These are phyloP conservation scores for Mariannaea elegans DNA, from an alignment of 2,329 filamentous ascomycete species.

Conservation along the genomic window DNA sequence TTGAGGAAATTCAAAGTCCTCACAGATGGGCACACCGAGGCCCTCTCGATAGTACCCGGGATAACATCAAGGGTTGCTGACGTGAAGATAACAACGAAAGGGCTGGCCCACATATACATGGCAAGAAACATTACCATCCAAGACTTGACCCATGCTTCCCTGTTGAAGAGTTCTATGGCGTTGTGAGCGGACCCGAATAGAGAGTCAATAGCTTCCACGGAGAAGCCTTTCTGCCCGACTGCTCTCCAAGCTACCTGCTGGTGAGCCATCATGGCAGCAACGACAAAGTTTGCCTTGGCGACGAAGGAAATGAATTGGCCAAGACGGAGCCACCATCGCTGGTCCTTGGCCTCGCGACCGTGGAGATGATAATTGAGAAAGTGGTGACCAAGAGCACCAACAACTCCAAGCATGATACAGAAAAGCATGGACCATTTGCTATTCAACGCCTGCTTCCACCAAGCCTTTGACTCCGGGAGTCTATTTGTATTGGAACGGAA, in stretches of 20 bases:
- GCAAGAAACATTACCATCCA: slow-evolving; percentile 16
- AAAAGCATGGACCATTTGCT: slow-evolving; percentile 5
- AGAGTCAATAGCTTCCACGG: slow-evolving; percentile 24
- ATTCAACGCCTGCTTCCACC: not conserved
- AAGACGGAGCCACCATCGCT: not conserved
- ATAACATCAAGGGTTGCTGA: slow-evolving; percentile 15
- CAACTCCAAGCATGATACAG: slow-evolving; percentile 1
- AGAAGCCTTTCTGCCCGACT: slow-evolving; percentile 4
- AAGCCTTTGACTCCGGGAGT: not conserved
- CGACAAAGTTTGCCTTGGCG: slow-evolving; percentile 4
- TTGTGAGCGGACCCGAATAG: slow-evolving; percentile 16
- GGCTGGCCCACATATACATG: slow-evolving; percentile 22
- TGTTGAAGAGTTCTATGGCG: slow-evolving; percentile 8
- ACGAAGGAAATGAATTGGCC: slow-evolving; percentile 1
- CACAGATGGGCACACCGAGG: not conserved
- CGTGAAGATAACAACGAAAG: slow-evolving; percentile 22
- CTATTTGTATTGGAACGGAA: not conserved
- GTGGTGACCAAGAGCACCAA: slow-evolving; percentile 2
- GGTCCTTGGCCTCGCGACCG: not conserved
- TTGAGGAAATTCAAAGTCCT: slow-evolving; percentile 12
- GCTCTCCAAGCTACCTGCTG: slow-evolving; percentile 4
- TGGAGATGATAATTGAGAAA: not conserved
- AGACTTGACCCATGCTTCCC: slow-evolving; percentile 13
- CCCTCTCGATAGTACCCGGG: not conserved
- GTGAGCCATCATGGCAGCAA: slow-evolving; percentile 1